These are phyloP conservation scores for Cystobasidiaceae sp. DNA, from an alignment of 1,284 basidiomycete genomes.

Conservation along the genomic window DNA sequence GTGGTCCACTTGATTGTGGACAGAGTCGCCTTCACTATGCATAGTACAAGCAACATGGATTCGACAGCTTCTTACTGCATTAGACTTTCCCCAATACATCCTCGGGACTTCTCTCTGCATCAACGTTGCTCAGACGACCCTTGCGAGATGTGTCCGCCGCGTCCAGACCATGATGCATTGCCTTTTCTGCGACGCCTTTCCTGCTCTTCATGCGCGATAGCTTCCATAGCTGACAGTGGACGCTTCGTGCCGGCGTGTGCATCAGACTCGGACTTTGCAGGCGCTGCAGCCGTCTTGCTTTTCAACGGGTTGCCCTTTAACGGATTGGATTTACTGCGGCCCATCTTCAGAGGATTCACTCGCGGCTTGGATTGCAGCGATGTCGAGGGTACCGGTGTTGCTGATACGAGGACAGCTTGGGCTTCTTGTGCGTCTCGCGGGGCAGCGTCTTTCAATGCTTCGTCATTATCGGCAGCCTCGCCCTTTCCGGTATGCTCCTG, in stretches of 20 bases:
- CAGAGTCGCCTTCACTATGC: too few relatives aligned
- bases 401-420: constrained; percentile 26
- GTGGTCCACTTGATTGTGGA: too few relatives aligned
- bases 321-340: constrained; percentile 34
- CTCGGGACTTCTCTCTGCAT: too few relatives aligned
- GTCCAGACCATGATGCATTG: background rate
- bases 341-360: constrained; percentile 53
- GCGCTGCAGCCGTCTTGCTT: constrained; percentile 47
- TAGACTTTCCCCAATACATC: background rate
- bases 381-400: constrained; percentile 25
- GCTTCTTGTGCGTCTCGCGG: constrained; percentile 18
- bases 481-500: too few relatives aligned
- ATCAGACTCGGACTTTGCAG: constrained; percentile 42
- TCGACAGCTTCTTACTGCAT: background rate
- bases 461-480: too few relatives aligned
- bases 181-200: constrained; percentile 58
- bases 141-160: background rate
- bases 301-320: constrained; percentile 54
- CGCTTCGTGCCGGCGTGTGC: constrained; percentile 53
- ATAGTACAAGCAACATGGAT: background rate
- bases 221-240: constrained; percentile 71
- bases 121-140: background rate
- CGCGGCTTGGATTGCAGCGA: constrained; percentile 50
- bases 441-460: constrained; percentile 33
- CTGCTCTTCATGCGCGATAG: constrained; percentile 77